phyloP scores from a whole-genome alignment of 305 asterid genomes.

The Fraxinus albicans region DNA sequence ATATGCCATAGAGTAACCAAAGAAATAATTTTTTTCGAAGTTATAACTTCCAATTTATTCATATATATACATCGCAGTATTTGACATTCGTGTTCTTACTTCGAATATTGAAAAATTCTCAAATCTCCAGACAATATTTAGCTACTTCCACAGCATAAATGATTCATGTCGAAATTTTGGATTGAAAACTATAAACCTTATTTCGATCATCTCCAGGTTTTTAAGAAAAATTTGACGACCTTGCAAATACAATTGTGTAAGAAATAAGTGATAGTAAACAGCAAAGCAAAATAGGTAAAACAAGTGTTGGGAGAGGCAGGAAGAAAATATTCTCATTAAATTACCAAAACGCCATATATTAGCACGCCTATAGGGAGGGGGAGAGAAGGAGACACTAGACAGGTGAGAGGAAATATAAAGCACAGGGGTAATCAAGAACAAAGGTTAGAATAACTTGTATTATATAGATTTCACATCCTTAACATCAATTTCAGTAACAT shows the following conservation, averaged over 20 bases:
- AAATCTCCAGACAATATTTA: background rate
- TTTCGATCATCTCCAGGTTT: background rate
- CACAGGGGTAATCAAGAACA: background rate
- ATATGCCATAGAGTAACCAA: too few relatives aligned
- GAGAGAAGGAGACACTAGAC: background rate
- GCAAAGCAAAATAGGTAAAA: background rate
- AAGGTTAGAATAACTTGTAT: background rate
- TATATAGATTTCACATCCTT: background rate
- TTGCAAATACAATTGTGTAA: background rate
- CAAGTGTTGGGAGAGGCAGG: background rate
- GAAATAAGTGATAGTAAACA: background rate
- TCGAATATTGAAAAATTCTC: background rate
- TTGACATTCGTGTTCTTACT: background rate
- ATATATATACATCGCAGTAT: too few relatives aligned
- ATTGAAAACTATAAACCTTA: background rate
- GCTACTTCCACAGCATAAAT: background rate
- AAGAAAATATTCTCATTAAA: background rate
- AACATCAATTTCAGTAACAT: constrained; percentile 4
- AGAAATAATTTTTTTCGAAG: too few relatives aligned
- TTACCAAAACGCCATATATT: background rate
- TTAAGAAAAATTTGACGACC: background rate
- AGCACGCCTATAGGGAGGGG: background rate
- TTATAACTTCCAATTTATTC: too few relatives aligned
- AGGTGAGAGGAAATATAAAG: background rate
- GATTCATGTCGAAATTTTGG: background rate